These are phyloP conservation scores for Psophocarpus tetragonolobus DNA, from an alignment of 306 rosid species.

Conservation along the genomic window DNA sequence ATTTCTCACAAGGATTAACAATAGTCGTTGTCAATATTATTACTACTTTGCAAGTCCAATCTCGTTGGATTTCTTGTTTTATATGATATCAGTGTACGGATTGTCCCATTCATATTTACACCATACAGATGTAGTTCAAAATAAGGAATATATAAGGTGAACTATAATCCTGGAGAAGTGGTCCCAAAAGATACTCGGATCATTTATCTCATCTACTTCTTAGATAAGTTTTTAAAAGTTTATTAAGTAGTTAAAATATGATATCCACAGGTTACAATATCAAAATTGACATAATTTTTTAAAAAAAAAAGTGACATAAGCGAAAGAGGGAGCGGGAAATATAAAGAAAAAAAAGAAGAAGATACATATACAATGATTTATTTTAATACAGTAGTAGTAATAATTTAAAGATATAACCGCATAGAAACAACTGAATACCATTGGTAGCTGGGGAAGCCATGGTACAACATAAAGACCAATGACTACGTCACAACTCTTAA, in stretches of 20 bases:
- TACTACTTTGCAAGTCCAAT: not conserved
- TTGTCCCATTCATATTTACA: not conserved
- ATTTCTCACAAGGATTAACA: not conserved
- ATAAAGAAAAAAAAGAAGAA: too few relatives aligned
- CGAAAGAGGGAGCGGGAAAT: not conserved
- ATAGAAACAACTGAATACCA: not conserved
- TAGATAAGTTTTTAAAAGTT: not conserved
- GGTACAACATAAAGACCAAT: not conserved
- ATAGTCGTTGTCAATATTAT: not conserved
- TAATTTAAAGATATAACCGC: not conserved
- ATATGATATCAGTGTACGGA: not conserved
- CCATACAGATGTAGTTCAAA: not conserved
- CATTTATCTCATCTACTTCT: not conserved
- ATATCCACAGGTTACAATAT: not conserved
- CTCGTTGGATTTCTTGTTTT: not conserved
- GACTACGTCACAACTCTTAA: not conserved
- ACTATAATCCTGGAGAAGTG: not conserved
- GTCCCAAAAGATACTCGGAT: not conserved
- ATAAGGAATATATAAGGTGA: not conserved
- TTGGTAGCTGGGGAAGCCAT: not conserved
- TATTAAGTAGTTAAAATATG: too few relatives aligned
- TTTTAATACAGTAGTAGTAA: not conserved
- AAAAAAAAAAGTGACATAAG: not conserved
- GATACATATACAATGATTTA: not conserved
- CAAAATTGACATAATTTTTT: too few relatives aligned